Evolutionary conservation across 2,329 filamentous ascomycete genomes (phyloP), one percentile per base, ranked within the genome.

Genomic region (Diplodia corticola): DNA sequence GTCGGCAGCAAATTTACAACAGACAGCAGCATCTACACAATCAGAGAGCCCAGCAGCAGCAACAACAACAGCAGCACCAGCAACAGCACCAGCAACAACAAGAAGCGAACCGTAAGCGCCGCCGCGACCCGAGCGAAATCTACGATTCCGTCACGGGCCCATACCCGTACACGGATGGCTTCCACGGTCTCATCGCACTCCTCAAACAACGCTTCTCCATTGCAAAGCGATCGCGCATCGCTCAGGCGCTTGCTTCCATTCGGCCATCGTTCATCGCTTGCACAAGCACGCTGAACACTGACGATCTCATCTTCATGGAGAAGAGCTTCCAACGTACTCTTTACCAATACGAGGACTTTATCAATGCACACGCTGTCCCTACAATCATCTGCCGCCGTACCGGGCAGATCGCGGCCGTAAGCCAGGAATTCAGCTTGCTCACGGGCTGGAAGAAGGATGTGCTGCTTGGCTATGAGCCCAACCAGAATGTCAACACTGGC

Each of bases 291-390:
- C 82, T 98, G 68, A 93, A 92, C 69, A 84, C 89, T 20, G 90
- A 95, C 73, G 95, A 99, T 77, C 83, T 98, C 30, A 89, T 99
- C 24, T 97, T 98, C 77, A 97, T 97, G 91, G 95, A 99, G 77
- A 96, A 96, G 79, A 96, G 91, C 73, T 92, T 98, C 75, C 95
- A 99, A 78, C 88, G 95, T 44, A 96, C 92, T 0, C 83, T 98
- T 12, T 92, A 93, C 74, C 93, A 97, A 75, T 96, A 96, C 73
- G 92, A 98, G 75, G 92, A 96, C 70, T 90, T 96, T 70, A 91
- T 97, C 81, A 88, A 91, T 66, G 89, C 92, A 69, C 92, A 90
- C 68, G 92, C 92, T 46, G 96, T 93, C 4, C 95, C 95, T 0
- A 96, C 93, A 0, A 88, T 99, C 67, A 92, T 98, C 28, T 96